phyloP scores from a whole-genome alignment of 768 basidiomycete species.

The Chalciporus sphaerocephalus region DNA sequence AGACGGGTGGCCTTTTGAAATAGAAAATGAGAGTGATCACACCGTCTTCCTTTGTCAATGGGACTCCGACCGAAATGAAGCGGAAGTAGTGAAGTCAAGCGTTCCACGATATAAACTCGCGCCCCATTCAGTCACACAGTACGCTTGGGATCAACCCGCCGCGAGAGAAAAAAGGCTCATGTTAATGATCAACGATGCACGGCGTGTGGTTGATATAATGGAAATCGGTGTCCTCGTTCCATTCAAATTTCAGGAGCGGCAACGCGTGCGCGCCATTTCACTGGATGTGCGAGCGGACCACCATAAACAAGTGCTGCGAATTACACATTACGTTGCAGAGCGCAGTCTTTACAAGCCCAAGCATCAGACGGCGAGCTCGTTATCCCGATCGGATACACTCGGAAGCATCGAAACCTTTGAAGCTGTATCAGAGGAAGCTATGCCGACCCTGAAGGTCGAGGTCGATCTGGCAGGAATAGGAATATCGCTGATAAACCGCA shows the following conservation, averaged over 20 bases:
- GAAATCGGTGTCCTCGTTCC: slow-evolving; percentile 92
- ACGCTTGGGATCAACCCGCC: slow-evolving; percentile 94
- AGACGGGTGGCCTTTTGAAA: slow-evolving; percentile 81
- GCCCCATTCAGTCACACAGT: slow-evolving; percentile 53
- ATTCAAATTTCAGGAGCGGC: slow-evolving; percentile 72
- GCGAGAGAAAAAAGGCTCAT: slow-evolving; percentile 74
- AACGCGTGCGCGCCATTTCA: slow-evolving; percentile 66
- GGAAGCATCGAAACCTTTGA: slow-evolving; percentile 76
- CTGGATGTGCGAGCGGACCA: slow-evolving; percentile 91
- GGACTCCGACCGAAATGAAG: slow-evolving; percentile 42
- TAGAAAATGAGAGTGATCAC: slow-evolving; percentile 86
- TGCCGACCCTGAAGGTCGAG: slow-evolving; percentile 59
- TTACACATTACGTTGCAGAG: slow-evolving; percentile 83
- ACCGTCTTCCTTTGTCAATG: slow-evolving; percentile 67
- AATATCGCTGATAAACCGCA: slow-evolving; percentile 84
- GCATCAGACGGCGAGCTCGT: slow-evolving; percentile 40
- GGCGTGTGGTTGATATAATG: slow-evolving; percentile 80
- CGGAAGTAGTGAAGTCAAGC: slow-evolving; percentile 36
- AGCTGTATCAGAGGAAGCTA: slow-evolving; percentile 70
- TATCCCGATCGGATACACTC: slow-evolving; percentile 64
- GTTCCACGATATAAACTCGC: slow-evolving; percentile 50
- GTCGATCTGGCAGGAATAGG: slow-evolving; percentile 89
- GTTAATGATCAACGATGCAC: slow-evolving; percentile 56
- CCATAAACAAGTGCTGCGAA: slow-evolving; percentile 75
- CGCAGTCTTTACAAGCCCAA: slow-evolving; percentile 84